Percentiles rank a stretch among this genome's conserved stretches.
Evolutionary conservation across 108 stramenopile genomes (phyloP).

Genomic region (Cyclotella cryptica): DNA sequence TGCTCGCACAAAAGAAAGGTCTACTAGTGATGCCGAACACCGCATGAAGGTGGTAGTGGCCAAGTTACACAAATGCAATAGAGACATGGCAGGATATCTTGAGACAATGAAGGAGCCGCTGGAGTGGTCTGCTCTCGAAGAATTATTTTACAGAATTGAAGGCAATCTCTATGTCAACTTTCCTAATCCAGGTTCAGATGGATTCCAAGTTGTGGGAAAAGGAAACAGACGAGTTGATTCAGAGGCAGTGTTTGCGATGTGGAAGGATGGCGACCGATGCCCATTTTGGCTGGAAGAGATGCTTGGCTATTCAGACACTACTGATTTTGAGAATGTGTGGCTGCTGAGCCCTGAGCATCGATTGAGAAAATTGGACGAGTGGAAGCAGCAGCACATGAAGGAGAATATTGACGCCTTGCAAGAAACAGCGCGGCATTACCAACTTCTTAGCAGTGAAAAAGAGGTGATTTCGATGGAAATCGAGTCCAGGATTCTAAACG

Average conservation of each 20-base stretch:
- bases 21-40: slow-evolving; percentile 14
- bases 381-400: slow-evolving; percentile 26
- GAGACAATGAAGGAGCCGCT: slow-evolving; percentile 29
- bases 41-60: slow-evolving; percentile 47
- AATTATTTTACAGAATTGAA: slow-evolving; percentile 12
- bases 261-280: slow-evolving; percentile 46
- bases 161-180: slow-evolving; percentile 13
- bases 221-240: slow-evolving; percentile 28
- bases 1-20: slow-evolving; percentile 21
- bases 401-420: slow-evolving; percentile 4
- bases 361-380: slow-evolving; percentile 13
- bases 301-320: background rate
- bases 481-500: slow-evolving; percentile 43
- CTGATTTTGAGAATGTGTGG: slow-evolving; percentile 37
- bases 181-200: slow-evolving; percentile 7
- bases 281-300: slow-evolving; percentile 37
- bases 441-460: slow-evolving; percentile 31
- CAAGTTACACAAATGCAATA: slow-evolving; percentile 33
- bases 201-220: slow-evolving; percentile 42
- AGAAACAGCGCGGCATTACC: slow-evolving; percentile 19
- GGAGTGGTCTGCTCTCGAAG: slow-evolving; percentile 38
- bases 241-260: slow-evolving; percentile 41
- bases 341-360: slow-evolving; percentile 14
- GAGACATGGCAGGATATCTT: slow-evolving; percentile 33
- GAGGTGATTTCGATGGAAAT: slow-evolving; percentile 25